A percentile compares a stretch with the other conserved stretches of the same genome.
These are phyloP conservation scores for Diutina catenulata DNA, from an alignment of 1,139 yeast genomes.

Conservation along the genomic window DNA sequence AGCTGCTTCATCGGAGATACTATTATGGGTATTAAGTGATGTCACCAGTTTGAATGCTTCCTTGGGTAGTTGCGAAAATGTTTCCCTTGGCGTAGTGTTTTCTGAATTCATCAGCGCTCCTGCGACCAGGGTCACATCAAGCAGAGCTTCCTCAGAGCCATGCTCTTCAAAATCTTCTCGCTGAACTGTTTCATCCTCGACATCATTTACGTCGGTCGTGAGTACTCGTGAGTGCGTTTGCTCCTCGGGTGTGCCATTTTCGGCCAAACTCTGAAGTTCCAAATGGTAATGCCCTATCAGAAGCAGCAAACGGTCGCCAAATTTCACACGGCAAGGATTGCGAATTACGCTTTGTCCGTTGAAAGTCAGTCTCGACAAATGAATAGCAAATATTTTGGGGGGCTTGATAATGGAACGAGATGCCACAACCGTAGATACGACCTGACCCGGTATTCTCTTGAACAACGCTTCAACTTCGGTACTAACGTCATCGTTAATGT, in stretches of 20 bases:
- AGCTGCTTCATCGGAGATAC: not conserved
- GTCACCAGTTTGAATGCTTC: not conserved
- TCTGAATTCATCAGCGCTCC: too few species aligned
- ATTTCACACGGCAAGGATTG: conserved; percentile 63
- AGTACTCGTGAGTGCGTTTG: conserved; percentile 17
- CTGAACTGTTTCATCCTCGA: conserved; percentile 31
- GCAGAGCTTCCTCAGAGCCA: conserved; percentile 1
- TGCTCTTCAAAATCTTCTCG: conserved; percentile 7
- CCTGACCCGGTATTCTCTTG: conserved; percentile 19
- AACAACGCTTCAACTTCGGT: conserved; percentile 33
- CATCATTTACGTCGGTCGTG: conserved; percentile 31
- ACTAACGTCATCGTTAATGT: conserved; percentile 53
- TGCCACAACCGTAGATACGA: conserved; percentile 58
- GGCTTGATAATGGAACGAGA: conserved; percentile 49
- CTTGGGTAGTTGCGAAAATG: too few species aligned
- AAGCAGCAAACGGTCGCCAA: conserved; percentile 47
- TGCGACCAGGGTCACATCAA: not conserved
- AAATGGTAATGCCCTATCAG: conserved; percentile 6
- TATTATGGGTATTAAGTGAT: not conserved
- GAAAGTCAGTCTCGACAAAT: conserved; percentile 72
- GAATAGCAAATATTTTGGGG: conserved; percentile 64
- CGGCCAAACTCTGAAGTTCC: conserved; percentile 5
- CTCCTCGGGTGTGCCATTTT: conserved; percentile 4
- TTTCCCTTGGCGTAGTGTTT: too few species aligned
- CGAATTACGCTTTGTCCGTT: conserved; percentile 61